Conservation (phyloP, 2,329 filamentous ascomycete species). For the Clonostachys rhizophaga region DNA sequence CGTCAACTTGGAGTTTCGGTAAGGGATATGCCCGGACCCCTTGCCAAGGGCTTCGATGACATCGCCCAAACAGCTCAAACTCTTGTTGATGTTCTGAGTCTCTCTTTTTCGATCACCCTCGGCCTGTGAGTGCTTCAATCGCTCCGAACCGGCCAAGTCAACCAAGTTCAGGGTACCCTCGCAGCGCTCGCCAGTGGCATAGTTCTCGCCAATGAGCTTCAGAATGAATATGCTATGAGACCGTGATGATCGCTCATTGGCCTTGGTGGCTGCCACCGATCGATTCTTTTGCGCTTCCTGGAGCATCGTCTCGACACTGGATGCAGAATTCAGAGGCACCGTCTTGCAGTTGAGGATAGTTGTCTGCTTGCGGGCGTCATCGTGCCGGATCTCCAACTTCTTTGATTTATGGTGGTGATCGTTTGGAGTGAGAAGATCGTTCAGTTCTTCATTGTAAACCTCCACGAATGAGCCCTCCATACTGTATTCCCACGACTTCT, state of each 20-base stretch:
- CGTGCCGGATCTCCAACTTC: constrained; percentile 87
- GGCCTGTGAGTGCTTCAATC: constrained; percentile 80
- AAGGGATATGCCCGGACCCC: constrained; percentile 81
- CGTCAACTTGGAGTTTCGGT: constrained; percentile 94
- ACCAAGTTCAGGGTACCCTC: constrained; percentile 95
- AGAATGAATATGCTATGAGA: constrained; percentile 97
- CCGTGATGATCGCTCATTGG: constrained; percentile 90
- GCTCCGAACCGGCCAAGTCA: constrained; percentile 89
- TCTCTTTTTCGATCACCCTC: constrained; percentile 87
- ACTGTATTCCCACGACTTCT: constrained; percentile 90
- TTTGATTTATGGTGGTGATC: constrained; percentile 65
- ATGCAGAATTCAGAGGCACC: constrained; percentile 72
- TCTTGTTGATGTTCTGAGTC: constrained; percentile 97
- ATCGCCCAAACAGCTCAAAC: constrained; percentile 84
- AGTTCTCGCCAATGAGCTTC: constrained; percentile 68
- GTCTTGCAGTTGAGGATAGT: constrained; percentile 75
- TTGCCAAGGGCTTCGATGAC: constrained; percentile 91
- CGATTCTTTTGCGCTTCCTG: constrained; percentile 78
- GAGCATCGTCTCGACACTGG: constrained; percentile 76
- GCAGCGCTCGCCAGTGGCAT: constrained; percentile 73
- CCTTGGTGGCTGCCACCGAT: constrained; percentile 92
- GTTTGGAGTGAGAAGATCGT: constrained; percentile 67
- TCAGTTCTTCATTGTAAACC: constrained; percentile 96
- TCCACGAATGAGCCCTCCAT: constrained; percentile 97
- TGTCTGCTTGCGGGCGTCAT: constrained; percentile 76